Evolutionary conservation across 2,329 filamentous ascomycete genomes (phyloP), one percentile per base, ranked within the genome.

Genomic region (Scorias spongiosa): DNA sequence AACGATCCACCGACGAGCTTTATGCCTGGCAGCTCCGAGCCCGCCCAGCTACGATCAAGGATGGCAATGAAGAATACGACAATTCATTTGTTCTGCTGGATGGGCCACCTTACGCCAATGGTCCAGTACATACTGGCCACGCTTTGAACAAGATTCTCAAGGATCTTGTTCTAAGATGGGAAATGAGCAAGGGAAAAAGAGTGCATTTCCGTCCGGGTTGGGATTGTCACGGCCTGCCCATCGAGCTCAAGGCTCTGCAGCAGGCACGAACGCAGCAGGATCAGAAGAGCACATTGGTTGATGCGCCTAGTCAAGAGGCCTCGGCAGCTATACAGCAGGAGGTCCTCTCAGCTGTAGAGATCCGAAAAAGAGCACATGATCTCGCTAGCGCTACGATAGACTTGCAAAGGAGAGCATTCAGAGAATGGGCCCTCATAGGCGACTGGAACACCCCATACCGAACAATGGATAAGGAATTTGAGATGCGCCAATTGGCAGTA

Each of bases 151-250:
- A 98, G 66, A 81, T 96, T 53, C 71, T 94, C 47, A 98, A 98
- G 68, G 91, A 98, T 64, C 84, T 96, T 56, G 84, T 93, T 48
- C 72, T 87, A 53, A 77, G 91, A 36, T 78, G 81, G 48, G 79
- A 94, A 65, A 68, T 96, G 47, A 78, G 84, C 48, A 74, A 81
- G 57, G 91, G 85, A 14, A 80, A 75, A 52, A 72, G 76, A 49
- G 80, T 96, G 29, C 71, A 78, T 34, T 98, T 93, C 57, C 71
- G 87, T 12, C 91, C 91, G 2, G 89, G 91, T 39, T 98, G 91
- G 91, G 93, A 98, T 61, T 98, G 91, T 52, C 91, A 98, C 68
- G 91, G 91, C 0, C 72, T 98, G 41, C 91, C 91, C 1, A 98
- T 98, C 57, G 91, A 98, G 70, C 74, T 96, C 54, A 98, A 96